Percentiles rank a stretch among this genome's conserved stretches.
phyloP scores from a whole-genome alignment of 805 yeast genomes.

The Sugiyamaella mastotermitis region DNA sequence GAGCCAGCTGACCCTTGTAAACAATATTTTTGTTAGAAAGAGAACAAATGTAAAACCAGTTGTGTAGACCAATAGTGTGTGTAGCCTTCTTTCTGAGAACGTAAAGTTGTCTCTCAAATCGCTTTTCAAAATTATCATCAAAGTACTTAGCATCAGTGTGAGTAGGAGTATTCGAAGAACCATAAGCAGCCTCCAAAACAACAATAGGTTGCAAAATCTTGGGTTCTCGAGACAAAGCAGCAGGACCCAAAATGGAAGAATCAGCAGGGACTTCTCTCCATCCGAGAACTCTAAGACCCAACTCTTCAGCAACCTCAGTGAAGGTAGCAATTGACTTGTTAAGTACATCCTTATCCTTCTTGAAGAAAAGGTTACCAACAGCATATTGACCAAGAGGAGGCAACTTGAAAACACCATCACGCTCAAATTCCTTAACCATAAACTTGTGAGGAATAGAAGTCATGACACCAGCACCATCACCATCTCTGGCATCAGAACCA shows the following conservation, averaged over 20 bases:
- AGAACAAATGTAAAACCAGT: conserved; percentile 97
- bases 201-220: conserved; percentile 88
- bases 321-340: conserved; percentile 68
- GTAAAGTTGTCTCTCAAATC: conserved; percentile 77
- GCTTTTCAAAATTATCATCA: conserved; percentile 48
- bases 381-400: conserved; percentile 88
- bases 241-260: conserved; percentile 90
- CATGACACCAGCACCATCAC: conserved; percentile 98
- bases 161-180: conserved; percentile 32
- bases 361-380: conserved; percentile 90
- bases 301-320: conserved; percentile 68
- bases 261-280: conserved; percentile 97
- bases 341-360: conserved; percentile 67
- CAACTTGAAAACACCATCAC: conserved; percentile 56
- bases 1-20: conserved; percentile 96
- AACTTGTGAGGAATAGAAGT: conserved; percentile 87
- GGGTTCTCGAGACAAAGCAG: conserved; percentile 91
- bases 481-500: conserved; percentile 90
- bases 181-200: conserved; percentile 51
- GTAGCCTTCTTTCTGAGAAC: conserved; percentile 85
- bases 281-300: conserved; percentile 79
- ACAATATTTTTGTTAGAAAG: conserved; percentile 83
- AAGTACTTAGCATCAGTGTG: conserved; percentile 43
- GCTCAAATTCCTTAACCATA: conserved; percentile 75
- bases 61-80: conserved; percentile 86